Conservation (phyloP, 2,329 filamentous ascomycete species). For the Colletotrichum sp. region DNA sequence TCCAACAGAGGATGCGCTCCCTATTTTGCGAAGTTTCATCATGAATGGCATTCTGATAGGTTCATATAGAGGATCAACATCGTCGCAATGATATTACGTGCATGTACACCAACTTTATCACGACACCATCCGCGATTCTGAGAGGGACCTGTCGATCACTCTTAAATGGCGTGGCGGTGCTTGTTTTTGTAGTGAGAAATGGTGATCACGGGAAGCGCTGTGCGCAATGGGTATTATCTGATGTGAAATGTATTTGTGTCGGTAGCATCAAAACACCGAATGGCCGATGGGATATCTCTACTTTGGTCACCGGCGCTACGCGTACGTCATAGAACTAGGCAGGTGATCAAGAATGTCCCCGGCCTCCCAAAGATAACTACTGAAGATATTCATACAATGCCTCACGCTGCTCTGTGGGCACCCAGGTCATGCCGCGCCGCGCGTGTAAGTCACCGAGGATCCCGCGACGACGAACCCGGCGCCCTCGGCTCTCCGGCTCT, state of each 20-base stretch:
- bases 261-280: not conserved
- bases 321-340: not conserved
- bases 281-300: not conserved
- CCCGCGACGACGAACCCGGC: not conserved
- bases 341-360: not conserved
- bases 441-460: not conserved
- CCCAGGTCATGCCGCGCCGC: not conserved
- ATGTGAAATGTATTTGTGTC: not conserved
- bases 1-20: not conserved
- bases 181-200: not conserved
- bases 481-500: not conserved
- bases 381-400: not conserved
- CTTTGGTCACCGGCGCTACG: not conserved
- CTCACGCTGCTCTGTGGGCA: not conserved
- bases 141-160: not conserved
- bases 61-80: not conserved
- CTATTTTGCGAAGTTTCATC: not conserved
- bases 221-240: not conserved
- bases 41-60: not conserved
- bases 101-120: not conserved
- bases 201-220: not conserved
- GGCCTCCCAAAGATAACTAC: accelerated
- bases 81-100: not conserved
- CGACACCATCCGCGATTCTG: not conserved
- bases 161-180: not conserved